Base-by-base conservation (phyloP, 2,329 filamentous ascomycete genomes). In the Bipolaris bicolor region DNA sequence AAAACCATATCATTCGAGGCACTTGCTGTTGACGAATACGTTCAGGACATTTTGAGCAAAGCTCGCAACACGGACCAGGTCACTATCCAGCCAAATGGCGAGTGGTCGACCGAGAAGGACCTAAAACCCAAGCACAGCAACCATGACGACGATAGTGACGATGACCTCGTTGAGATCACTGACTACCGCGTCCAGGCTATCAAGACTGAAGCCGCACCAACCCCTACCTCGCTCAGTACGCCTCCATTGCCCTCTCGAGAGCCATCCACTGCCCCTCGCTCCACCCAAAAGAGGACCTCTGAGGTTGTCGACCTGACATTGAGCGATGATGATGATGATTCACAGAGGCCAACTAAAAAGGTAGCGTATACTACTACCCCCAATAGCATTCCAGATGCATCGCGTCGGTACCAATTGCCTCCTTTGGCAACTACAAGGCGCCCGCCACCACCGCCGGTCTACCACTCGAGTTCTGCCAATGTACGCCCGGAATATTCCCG, bases 1-100 rank as follows among this genome's bases (percentile, higher is more conserved):
- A 96, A 93, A 70, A 78, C 86, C 0, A 88, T 92, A 1, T 86
- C 88, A 0, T 99, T 91, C 75, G 90, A 94, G 49, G 88, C 86
- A 46, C 80, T 99, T 22, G 92, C 91, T 10, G 87, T 98, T 29
- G 95, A 99, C 66, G 90, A 95, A 86, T 97, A 96, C 73, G 92
- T 97, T 15, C 87, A 89, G 69, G 90, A 97, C 62, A 97, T 99
- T 52, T 79, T 99, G 24, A 82, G 85, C 54, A 87, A 85, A 33
- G 97, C 94, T 0, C 82, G 82, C 39, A 87, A 85, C 18, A 81
- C 89, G 0, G 92, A 97, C 55, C 90, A 96, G 66, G 92, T 98
- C 24, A 93, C 89, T 1, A 91, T 99, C 40, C 91, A 98, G 68
- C 92, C 94, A 1, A 84, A 92, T 63, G 95, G 94, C 2, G 82